phyloP scores from a whole-genome alignment of 441 rosid genomes.

The Codiaeum variegatum region DNA sequence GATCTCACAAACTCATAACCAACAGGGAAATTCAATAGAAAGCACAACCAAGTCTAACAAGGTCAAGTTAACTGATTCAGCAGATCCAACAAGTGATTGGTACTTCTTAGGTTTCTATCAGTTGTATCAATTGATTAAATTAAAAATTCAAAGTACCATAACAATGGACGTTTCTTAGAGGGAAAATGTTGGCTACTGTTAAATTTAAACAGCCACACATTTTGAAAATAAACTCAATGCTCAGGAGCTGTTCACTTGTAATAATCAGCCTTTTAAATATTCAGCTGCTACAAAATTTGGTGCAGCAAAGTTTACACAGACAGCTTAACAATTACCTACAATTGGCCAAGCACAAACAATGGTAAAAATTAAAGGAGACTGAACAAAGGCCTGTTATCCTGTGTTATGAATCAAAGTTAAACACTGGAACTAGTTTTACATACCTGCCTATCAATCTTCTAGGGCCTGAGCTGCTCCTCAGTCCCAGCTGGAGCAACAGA shows the following conservation, averaged over 20 bases:
- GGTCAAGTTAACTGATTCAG: background rate
- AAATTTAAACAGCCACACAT: background rate
- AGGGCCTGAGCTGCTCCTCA: slow-evolving; percentile 39
- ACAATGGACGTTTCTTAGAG: background rate
- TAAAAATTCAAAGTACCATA: background rate
- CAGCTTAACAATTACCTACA: background rate
- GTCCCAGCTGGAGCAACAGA: slow-evolving; percentile 33
- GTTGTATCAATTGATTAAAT: background rate
- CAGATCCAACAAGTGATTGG: background rate
- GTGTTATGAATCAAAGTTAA: background rate
- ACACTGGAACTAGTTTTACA: background rate
- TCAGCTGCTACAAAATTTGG: background rate
- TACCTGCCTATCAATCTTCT: slow-evolving; percentile 83
- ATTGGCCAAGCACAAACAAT: background rate
- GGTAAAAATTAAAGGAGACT: background rate
- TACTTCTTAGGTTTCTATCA: background rate
- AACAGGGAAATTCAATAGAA: too few species aligned
- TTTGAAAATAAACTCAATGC: background rate
- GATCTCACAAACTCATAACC: too few species aligned
- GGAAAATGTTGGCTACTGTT: background rate
- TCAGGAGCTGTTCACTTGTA: background rate
- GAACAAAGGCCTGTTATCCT: background rate
- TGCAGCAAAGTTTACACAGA: background rate
- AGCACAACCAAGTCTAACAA: too few species aligned
- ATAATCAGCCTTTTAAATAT: background rate